phyloP scores from a whole-genome alignment of 2,329 filamentous ascomycete species.

The Diplodia intermedia region DNA sequence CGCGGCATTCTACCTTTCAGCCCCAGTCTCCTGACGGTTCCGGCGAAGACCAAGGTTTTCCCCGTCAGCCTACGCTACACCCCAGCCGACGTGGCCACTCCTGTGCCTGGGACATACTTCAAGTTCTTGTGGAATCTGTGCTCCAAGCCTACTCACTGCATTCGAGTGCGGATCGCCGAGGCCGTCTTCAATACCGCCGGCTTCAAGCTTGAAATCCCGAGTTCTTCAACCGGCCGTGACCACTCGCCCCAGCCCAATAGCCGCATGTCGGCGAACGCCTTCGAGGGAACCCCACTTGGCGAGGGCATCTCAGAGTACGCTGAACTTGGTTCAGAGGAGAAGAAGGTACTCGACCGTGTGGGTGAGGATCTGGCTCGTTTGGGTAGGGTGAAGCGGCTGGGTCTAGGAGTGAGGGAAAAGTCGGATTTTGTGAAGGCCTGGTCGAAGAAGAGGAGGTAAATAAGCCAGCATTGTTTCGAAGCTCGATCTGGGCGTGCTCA shows the following conservation, averaged over 20 bases:
- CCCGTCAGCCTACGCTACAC: slow-evolving; percentile 90
- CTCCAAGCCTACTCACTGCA: slow-evolving; percentile 83
- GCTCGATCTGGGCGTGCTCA: background rate
- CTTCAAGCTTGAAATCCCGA: slow-evolving; percentile 8
- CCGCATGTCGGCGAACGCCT: slow-evolving; percentile 4
- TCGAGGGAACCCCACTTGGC: slow-evolving; percentile 8
- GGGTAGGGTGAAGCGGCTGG: slow-evolving; percentile 87
- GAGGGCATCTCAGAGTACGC: slow-evolving; percentile 38
- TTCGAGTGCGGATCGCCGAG: slow-evolving; percentile 89
- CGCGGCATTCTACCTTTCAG: slow-evolving; percentile 86
- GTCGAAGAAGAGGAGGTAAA: slow-evolving; percentile 53
- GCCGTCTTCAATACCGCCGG: slow-evolving; percentile 57
- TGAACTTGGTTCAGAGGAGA: slow-evolving; percentile 63
- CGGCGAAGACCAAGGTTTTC: slow-evolving; percentile 77
- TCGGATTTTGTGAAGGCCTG: slow-evolving; percentile 78
- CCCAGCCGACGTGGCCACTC: slow-evolving; percentile 87
- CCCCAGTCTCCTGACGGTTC: slow-evolving; percentile 73
- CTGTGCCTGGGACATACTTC: slow-evolving; percentile 75
- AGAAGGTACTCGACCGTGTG: slow-evolving; percentile 75
- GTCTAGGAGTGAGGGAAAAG: slow-evolving; percentile 83
- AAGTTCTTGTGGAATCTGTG: slow-evolving; percentile 86
- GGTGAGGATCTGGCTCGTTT: slow-evolving; percentile 86
- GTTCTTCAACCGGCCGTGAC: slow-evolving; percentile 8
- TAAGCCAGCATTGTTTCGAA: background rate
- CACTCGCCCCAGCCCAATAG: slow-evolving; percentile 8